A percentile compares a stretch with the other conserved stretches of the same genome.
Evolutionary conservation across 2,329 filamentous ascomycete genomes (phyloP).

Genomic region (Coniochaeta sp.): DNA sequence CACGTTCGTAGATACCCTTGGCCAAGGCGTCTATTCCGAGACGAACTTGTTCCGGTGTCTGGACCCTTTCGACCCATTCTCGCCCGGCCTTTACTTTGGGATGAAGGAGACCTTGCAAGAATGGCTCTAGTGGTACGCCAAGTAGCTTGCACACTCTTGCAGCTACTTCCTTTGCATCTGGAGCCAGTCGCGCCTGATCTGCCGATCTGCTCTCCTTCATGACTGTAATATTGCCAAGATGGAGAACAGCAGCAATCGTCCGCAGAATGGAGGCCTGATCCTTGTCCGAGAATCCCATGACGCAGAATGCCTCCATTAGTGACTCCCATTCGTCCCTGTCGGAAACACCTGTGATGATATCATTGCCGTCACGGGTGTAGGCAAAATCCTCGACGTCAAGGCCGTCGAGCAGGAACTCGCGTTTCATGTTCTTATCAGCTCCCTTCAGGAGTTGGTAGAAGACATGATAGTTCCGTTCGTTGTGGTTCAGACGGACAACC

Average conservation of each 20-base stretch:
- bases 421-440: conserved; percentile 64
- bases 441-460: conserved; percentile 95
- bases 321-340: conserved; percentile 85
- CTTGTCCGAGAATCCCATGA: conserved; percentile 86
- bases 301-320: conserved; percentile 82
- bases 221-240: conserved; percentile 86
- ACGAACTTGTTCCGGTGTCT: conserved; percentile 92
- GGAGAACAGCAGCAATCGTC: conserved; percentile 84
- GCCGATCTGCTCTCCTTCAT: conserved; percentile 84
- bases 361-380: conserved; percentile 87
- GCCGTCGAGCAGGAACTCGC: conserved; percentile 67
- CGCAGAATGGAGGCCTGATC: conserved; percentile 79
- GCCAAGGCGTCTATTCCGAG: conserved; percentile 83
- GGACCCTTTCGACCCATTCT: conserved; percentile 98
- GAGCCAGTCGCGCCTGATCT: conserved; percentile 78
- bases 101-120: conserved; percentile 81
- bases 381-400: conserved; percentile 79
- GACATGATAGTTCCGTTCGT: conserved; percentile 93
- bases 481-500: conserved; percentile 78
- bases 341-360: conserved; percentile 83
- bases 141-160: conserved; percentile 75
- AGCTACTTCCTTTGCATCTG: conserved; percentile 67
- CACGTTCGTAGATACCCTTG: conserved; percentile 96
- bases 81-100: conserved; percentile 91
- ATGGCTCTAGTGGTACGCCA: conserved; percentile 76